Percentiles rank a stretch among this genome's conserved stretches.
Evolutionary conservation across 495 filamentous ascomycete genomes (phyloP).

Genomic region (Lophium mytilinum): DNA sequence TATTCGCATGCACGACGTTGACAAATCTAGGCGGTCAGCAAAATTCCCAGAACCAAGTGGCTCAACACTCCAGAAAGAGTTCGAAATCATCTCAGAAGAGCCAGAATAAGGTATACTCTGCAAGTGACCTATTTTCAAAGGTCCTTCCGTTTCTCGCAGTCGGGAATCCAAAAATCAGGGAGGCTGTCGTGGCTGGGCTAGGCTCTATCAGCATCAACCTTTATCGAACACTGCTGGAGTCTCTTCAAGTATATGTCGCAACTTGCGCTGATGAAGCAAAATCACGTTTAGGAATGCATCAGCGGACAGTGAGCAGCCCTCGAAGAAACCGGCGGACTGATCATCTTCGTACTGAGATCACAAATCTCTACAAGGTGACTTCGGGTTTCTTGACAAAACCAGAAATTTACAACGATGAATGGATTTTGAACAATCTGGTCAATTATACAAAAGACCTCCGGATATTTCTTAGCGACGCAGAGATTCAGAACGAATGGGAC

Average conservation of each 20-base stretch:
- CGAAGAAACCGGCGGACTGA: conserved; percentile 73
- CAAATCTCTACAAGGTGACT: conserved; percentile 88
- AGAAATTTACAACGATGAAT: conserved; percentile 79
- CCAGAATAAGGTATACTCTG: conserved; percentile 79
- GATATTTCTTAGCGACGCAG: conserved; percentile 84
- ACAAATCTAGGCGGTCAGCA: conserved; percentile 58
- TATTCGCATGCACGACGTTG: conserved; percentile 93
- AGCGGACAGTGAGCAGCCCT: conserved; percentile 67
- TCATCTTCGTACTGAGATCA: conserved; percentile 83
- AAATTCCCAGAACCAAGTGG: conserved; percentile 51
- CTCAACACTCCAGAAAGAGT: conserved; percentile 76
- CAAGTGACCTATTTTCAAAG: conserved; percentile 78
- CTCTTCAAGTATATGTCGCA: conserved; percentile 72
- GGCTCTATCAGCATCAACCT: conserved; percentile 93
- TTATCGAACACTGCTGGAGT: conserved; percentile 88
- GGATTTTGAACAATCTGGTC: conserved; percentile 83
- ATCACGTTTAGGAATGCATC: conserved; percentile 64
- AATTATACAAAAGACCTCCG: conserved; percentile 87
- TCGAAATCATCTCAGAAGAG: conserved; percentile 64
- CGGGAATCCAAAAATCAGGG: conserved; percentile 65
- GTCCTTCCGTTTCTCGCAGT: conserved; percentile 80
- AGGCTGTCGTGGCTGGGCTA: conserved; percentile 85
- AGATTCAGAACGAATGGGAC: conserved; percentile 93
- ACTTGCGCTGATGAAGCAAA: conserved; percentile 84
- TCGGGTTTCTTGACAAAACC: conserved; percentile 78